These are phyloP conservation scores for Colletotrichum cereale DNA, from an alignment of 2,329 filamentous ascomycete species.

Conservation along the genomic window DNA sequence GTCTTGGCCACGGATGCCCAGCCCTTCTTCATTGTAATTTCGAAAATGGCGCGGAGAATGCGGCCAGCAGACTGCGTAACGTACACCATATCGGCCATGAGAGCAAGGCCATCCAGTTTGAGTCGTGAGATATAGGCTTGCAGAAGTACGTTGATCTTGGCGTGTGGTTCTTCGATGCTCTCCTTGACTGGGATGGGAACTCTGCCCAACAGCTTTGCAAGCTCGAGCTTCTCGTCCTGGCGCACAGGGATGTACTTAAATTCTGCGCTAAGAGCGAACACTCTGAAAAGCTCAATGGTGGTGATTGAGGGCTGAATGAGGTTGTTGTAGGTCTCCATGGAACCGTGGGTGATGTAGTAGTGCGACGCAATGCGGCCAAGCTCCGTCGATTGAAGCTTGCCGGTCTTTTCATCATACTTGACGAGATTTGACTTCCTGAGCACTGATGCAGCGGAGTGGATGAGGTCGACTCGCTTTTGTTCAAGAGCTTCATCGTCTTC, in stretches of 20 bases:
- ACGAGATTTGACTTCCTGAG: slow-evolving; percentile 89
- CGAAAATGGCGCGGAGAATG: slow-evolving; percentile 94
- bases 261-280: slow-evolving; percentile 95
- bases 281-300: slow-evolving; percentile 94
- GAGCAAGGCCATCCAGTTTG: slow-evolving; percentile 90
- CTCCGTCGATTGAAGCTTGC: slow-evolving; percentile 90
- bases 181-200: slow-evolving; percentile 98
- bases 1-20: slow-evolving; percentile 95
- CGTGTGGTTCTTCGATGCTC: slow-evolving; percentile 94
- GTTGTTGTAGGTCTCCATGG: slow-evolving; percentile 97
- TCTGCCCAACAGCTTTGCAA: slow-evolving; percentile 88
- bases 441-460: slow-evolving; percentile 91
- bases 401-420: slow-evolving; percentile 95
- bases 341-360: slow-evolving; percentile 97
- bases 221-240: slow-evolving; percentile 96
- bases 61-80: slow-evolving; percentile 97
- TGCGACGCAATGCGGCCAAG: slow-evolving; percentile 96
- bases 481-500: slow-evolving; percentile 92
- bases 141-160: slow-evolving; percentile 97
- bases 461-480: slow-evolving; percentile 96
- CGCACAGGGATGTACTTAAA: slow-evolving; percentile 99
- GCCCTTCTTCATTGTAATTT: slow-evolving; percentile 96
- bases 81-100: slow-evolving; percentile 99
- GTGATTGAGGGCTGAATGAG: slow-evolving; percentile 94
- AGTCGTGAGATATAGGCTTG: slow-evolving; percentile 97